Percentiles rank a stretch among this genome's conserved stretches.
These are phyloP conservation scores for Candida germanica DNA, from an alignment of 805 yeast genomes.

Conservation along the genomic window DNA sequence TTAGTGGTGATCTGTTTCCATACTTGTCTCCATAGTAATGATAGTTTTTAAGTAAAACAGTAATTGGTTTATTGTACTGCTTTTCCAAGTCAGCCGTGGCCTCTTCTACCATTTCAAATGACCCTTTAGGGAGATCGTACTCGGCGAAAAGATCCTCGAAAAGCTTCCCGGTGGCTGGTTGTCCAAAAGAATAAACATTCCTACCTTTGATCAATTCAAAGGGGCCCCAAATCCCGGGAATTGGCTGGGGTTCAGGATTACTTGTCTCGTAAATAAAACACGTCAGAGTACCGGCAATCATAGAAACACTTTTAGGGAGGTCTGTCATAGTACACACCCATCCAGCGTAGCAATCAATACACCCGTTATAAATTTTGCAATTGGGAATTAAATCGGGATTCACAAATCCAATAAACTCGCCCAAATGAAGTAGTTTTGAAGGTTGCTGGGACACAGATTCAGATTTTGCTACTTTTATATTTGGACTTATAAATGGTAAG, in stretches of 20 bases:
- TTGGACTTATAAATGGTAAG: slow-evolving; percentile 18
- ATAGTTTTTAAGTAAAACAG: slow-evolving; percentile 30
- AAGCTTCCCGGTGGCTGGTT: slow-evolving; percentile 56
- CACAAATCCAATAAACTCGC: slow-evolving; percentile 18
- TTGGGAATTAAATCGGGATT: slow-evolving; percentile 2
- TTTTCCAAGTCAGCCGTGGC: slow-evolving; percentile 21
- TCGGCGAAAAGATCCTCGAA: slow-evolving; percentile 46
- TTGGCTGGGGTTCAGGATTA: slow-evolving; percentile 21
- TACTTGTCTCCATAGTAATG: slow-evolving; percentile 53
- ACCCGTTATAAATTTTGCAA: slow-evolving; percentile 40
- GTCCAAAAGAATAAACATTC: slow-evolving; percentile 51
- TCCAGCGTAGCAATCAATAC: slow-evolving; percentile 60
- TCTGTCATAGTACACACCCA: slow-evolving; percentile 38
- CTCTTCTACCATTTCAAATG: slow-evolving; percentile 18
- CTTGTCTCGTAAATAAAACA: slow-evolving; percentile 40
- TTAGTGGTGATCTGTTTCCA: slow-evolving; percentile 59
- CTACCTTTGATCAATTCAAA: slow-evolving; percentile 21
- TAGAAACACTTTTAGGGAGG: slow-evolving; percentile 31
- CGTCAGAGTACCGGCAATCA: slow-evolving; percentile 65
- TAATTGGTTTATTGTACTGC: slow-evolving; percentile 12
- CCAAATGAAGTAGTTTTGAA: slow-evolving; percentile 13
- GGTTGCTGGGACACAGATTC: slow-evolving; percentile 14
- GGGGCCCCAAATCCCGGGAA: slow-evolving; percentile 62
- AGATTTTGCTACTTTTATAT: slow-evolving; percentile 26
- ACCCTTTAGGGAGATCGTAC: slow-evolving; percentile 6